These are phyloP conservation scores for Cucurbita pepo DNA, from an alignment of 306 rosid genomes.

Conservation along the genomic window DNA sequence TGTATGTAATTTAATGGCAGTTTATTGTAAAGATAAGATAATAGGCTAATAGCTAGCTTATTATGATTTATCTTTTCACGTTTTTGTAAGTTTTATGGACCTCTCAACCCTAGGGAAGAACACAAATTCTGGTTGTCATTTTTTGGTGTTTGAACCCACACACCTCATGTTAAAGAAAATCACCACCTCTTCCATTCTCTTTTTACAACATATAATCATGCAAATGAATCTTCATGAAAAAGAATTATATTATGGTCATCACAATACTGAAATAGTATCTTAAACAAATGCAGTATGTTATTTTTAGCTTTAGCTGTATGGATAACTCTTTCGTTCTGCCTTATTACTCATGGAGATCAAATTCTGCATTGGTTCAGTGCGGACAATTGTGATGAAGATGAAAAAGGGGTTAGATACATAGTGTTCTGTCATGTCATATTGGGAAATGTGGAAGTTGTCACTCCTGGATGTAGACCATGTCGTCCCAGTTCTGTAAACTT, in stretches of 20 bases:
- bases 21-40: not conserved
- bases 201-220: not conserved
- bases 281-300: not conserved
- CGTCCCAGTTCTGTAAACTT: slow-evolving; percentile 15
- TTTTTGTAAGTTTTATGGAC: not conserved
- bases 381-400: slow-evolving; percentile 14
- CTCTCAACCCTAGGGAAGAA: not conserved
- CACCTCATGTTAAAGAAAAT: not conserved
- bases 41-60: not conserved
- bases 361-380: slow-evolving; percentile 13
- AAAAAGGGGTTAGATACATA: slow-evolving; percentile 15
- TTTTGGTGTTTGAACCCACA: not conserved
- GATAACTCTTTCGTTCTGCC: not conserved
- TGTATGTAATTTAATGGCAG: not conserved
- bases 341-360: not conserved
- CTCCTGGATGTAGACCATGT: slow-evolving; percentile 14
- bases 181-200: not conserved
- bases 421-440: slow-evolving; percentile 15
- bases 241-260: not conserved
- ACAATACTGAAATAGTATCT: not conserved
- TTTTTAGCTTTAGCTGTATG: not conserved
- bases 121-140: not conserved
- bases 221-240: not conserved
- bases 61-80: not conserved
- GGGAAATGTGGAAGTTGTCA: slow-evolving; percentile 17